Percentiles rank a stretch among this genome's conserved stretches.
phyloP scores from a whole-genome alignment of 1,284 basidiomycete genomes.

The Cutaneotrichosporon mucoides region DNA sequence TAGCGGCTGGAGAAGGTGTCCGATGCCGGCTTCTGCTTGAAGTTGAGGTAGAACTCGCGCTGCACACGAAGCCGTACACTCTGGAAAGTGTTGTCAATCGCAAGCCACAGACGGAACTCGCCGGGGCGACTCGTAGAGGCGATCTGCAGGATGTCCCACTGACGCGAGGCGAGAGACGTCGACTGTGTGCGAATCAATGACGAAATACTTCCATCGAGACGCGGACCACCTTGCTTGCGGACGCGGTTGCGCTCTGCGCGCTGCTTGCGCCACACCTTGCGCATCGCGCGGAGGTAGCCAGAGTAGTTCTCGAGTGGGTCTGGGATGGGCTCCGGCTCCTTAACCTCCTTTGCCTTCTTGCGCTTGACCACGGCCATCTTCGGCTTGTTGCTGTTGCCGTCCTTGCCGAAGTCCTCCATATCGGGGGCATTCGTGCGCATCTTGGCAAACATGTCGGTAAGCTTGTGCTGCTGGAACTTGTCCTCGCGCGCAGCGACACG shows the following conservation, averaged over 20 bases:
- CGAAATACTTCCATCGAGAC: slow-evolving; percentile 55
- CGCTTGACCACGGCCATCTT: slow-evolving; percentile 58
- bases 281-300: slow-evolving; percentile 75
- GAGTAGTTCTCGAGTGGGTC: slow-evolving; percentile 66
- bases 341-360: slow-evolving; percentile 47
- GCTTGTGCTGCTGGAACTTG: slow-evolving; percentile 96
- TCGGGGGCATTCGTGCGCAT: slow-evolving; percentile 41
- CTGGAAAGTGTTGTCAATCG: slow-evolving; percentile 73
- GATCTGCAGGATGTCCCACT: slow-evolving; percentile 94
- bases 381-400: slow-evolving; percentile 21
- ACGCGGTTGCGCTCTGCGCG: slow-evolving; percentile 52
- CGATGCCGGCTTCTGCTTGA: slow-evolving; percentile 63
- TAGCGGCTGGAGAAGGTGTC: slow-evolving; percentile 69
- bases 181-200: slow-evolving; percentile 74
- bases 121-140: slow-evolving; percentile 72
- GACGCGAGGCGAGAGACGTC: slow-evolving; percentile 60
- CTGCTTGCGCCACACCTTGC: slow-evolving; percentile 70
- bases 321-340: slow-evolving; percentile 50
- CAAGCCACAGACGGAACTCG: slow-evolving; percentile 85
- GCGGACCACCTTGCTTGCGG: slow-evolving; percentile 48
- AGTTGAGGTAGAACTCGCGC: slow-evolving; percentile 87
- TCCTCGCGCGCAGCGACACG: slow-evolving; percentile 85
- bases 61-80: slow-evolving; percentile 78
- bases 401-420: slow-evolving; percentile 56
- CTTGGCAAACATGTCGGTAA: slow-evolving; percentile 87